These are phyloP conservation scores for Epichloe uncinata DNA, from an alignment of 2,329 filamentous ascomycete species.

Conservation along the genomic window DNA sequence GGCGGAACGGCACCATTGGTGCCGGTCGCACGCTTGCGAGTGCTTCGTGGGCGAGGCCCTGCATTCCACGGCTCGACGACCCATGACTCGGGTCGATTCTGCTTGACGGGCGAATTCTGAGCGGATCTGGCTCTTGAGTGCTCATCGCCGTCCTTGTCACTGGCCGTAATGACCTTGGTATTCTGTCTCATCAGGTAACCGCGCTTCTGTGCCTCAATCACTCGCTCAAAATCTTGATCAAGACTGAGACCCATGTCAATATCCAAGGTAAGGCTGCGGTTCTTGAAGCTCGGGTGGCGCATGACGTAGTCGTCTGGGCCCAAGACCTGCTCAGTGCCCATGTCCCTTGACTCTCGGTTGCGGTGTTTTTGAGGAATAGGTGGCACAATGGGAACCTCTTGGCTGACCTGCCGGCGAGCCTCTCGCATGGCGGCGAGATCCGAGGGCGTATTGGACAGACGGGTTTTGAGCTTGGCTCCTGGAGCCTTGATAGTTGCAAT, in stretches of 20 bases:
- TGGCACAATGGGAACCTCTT: constrained; percentile 49
- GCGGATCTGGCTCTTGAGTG: constrained; percentile 43
- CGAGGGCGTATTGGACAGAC: constrained; percentile 74
- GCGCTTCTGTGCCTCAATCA: constrained; percentile 96
- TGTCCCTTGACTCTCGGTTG: constrained; percentile 37
- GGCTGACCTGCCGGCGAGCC: constrained; percentile 71
- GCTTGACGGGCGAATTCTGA: constrained; percentile 58
- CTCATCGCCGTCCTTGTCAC: constrained; percentile 53
- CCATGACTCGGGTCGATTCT: constrained; percentile 78
- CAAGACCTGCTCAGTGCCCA: constrained; percentile 24
- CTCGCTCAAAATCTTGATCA: constrained; percentile 84
- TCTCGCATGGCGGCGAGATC: constrained; percentile 79
- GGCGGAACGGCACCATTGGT: constrained; percentile 58
- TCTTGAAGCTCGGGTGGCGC: constrained; percentile 62
- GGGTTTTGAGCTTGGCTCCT: constrained; percentile 76
- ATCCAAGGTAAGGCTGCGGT: constrained; percentile 69
- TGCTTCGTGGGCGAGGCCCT: constrained; percentile 52
- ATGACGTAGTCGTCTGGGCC: constrained; percentile 34
- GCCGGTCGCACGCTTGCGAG: constrained; percentile 35
- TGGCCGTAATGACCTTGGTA: constrained; percentile 93
- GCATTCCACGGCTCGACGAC: constrained; percentile 96
- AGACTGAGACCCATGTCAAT: constrained; percentile 77
- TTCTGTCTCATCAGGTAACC: constrained; percentile 98
- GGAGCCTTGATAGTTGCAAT: constrained; percentile 81
- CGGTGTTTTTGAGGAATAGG: constrained; percentile 48